Conservation (phyloP, 2,329 filamentous ascomycete genomes). For the Phialemoniopsis sp. region DNA sequence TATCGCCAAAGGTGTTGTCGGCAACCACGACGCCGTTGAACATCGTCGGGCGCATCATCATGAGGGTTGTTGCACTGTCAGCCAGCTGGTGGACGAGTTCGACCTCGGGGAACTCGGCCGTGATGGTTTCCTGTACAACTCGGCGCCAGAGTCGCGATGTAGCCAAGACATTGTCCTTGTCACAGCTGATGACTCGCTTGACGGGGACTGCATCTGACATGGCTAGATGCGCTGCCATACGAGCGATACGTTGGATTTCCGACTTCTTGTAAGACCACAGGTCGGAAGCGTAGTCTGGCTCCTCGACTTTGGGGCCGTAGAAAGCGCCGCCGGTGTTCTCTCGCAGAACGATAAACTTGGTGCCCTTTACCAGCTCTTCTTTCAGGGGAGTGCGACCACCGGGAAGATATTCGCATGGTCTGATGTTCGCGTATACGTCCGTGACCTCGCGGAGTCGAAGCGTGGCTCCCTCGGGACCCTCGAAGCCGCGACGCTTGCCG, state of each 20-base stretch:
- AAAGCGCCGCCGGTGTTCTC: slow-evolving; percentile 48
- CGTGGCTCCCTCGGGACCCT: too few relatives aligned
- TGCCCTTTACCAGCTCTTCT: slow-evolving; percentile 34
- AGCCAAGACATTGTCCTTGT: slow-evolving; percentile 51
- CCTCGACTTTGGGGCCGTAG: slow-evolving; percentile 42
- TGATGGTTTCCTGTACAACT: slow-evolving; percentile 33
- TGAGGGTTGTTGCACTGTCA: slow-evolving; percentile 42
- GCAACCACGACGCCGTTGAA: slow-evolving; percentile 44
- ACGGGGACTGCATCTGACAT: too few relatives aligned
- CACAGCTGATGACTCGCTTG: too few relatives aligned
- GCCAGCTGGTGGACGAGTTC: slow-evolving; percentile 39
- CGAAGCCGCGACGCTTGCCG: too few relatives aligned
- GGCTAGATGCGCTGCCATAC: too few relatives aligned
- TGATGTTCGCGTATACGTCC: too few relatives aligned
- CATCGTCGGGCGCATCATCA: slow-evolving; percentile 38
- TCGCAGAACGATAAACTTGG: slow-evolving; percentile 43
- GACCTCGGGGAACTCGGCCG: slow-evolving; percentile 36
- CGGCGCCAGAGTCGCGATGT: slow-evolving; percentile 43
- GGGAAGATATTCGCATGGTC: too few relatives aligned
- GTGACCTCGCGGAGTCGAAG: too few relatives aligned
- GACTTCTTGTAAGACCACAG: slow-evolving; percentile 38
- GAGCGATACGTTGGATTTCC: slow-evolving; percentile 42
- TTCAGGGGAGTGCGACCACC: too few relatives aligned
- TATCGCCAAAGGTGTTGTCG: slow-evolving; percentile 44
- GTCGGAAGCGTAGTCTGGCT: slow-evolving; percentile 37